phyloP scores from a whole-genome alignment of 2,329 filamentous ascomycete species.

The Fusarium sp. region DNA sequence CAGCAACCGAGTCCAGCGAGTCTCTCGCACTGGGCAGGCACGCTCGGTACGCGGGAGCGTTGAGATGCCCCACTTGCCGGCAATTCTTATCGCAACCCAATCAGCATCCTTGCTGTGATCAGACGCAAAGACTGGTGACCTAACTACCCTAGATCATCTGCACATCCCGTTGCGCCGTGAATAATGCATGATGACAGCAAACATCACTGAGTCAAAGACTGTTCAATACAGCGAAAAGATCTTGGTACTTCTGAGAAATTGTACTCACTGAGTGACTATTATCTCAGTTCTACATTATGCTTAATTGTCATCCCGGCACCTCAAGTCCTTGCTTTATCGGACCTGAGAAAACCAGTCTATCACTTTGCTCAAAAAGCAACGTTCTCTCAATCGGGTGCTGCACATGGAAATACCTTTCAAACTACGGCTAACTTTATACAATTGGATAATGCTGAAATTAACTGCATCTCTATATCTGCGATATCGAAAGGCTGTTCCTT shows the following conservation, averaged over 20 bases:
- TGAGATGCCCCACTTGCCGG: not conserved
- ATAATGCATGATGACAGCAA: accelerated
- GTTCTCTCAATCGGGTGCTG: too few species aligned
- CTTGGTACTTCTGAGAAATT: accelerated
- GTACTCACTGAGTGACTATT: accelerated
- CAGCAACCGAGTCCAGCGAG: conserved; percentile 8
- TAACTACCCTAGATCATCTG: not conserved
- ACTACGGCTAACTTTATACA: too few species aligned
- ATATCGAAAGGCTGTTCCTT: too few species aligned
- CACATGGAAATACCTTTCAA: too few species aligned
- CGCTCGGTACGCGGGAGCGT: not conserved
- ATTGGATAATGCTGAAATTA: too few species aligned
- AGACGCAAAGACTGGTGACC: accelerated
- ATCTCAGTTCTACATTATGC: too few species aligned
- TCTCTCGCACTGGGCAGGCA: conserved; percentile 1
- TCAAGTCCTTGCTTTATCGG: too few species aligned
- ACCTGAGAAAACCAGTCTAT: too few species aligned
- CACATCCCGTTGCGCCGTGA: not conserved
- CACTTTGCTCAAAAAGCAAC: too few species aligned
- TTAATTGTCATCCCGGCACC: too few species aligned
- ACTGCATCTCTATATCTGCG: too few species aligned
- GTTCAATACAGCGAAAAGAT: accelerated
- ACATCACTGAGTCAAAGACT: accelerated
- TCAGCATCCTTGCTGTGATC: not conserved
- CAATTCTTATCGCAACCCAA: conserved; percentile 1